phyloP scores from a whole-genome alignment of 441 rosid genomes.

The Omphalea diandra region DNA sequence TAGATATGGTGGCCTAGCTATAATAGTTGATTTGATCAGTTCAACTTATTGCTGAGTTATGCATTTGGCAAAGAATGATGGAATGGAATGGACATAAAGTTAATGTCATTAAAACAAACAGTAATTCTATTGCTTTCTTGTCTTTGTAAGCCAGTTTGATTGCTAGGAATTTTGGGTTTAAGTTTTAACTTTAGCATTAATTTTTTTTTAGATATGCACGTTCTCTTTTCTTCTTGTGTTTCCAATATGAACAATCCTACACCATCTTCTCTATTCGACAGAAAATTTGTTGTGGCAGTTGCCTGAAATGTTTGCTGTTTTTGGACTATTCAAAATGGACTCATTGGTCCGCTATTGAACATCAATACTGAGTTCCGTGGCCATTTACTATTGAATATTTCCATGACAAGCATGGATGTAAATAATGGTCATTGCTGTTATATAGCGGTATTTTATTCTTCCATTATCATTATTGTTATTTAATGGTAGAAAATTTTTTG shows the following conservation, averaged over 20 bases:
- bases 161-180: neutral
- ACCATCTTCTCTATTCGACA: neutral
- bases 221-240: neutral
- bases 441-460: too few relatives aligned
- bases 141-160: neutral
- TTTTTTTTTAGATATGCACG: neutral
- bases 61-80: neutral
- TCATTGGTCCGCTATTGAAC: neutral
- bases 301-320: neutral
- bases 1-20: conserved; percentile 3
- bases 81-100: conserved; percentile 1
- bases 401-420: too few relatives aligned
- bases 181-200: neutral
- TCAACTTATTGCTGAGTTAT: conserved; percentile 1
- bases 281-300: neutral
- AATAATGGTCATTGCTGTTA: too few relatives aligned
- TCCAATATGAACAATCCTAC: neutral
- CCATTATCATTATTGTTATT: too few relatives aligned
- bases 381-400: neutral
- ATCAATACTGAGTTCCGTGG: too few relatives aligned
- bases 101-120: conserved; percentile 6
- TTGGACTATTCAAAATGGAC: neutral
- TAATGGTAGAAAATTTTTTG: too few relatives aligned
- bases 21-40: conserved; percentile 1
- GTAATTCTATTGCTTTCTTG: neutral